Conservation (phyloP, 2,329 filamentous ascomycete genomes). For the Fusarium continuum region DNA sequence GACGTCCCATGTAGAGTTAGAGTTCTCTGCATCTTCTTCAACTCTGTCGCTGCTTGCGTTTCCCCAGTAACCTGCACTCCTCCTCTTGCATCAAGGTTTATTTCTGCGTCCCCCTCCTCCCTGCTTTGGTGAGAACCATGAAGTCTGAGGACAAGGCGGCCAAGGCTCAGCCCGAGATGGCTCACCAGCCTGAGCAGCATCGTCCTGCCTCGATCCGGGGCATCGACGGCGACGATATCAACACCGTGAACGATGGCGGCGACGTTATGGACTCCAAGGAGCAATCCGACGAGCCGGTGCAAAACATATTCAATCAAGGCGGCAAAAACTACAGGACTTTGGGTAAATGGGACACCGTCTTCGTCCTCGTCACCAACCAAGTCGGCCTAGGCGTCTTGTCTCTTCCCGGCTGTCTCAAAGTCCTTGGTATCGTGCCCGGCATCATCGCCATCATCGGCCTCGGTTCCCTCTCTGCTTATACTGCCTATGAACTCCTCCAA, state of each 20-base stretch:
- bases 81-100: background rate
- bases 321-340: constrained; percentile 45
- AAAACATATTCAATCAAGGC: constrained; percentile 43
- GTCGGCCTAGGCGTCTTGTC: constrained; percentile 60
- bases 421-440: constrained; percentile 72
- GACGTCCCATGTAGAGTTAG: background rate
- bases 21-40: constrained; percentile 14
- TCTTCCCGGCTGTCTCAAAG: constrained; percentile 73
- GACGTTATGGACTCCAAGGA: constrained; percentile 26
- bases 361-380: constrained; percentile 44
- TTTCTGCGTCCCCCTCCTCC: no score
- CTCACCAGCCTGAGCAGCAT: constrained; percentile 1
- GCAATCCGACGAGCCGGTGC: constrained; percentile 24
- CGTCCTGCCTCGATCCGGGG: constrained; percentile 19
- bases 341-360: constrained; percentile 41
- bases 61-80: background rate
- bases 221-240: constrained; percentile 26
- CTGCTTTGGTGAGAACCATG: no score
- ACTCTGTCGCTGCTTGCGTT: background rate
- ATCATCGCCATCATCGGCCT: constrained; percentile 72
- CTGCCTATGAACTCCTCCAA: constrained; percentile 60
- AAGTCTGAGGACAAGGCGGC: constrained; percentile 13
- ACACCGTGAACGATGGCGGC: constrained; percentile 9
- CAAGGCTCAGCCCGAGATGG: constrained; percentile 23
- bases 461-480: constrained; percentile 71